phyloP scores from a whole-genome alignment of 306 rosid genomes.

The Quercus variabilis region DNA sequence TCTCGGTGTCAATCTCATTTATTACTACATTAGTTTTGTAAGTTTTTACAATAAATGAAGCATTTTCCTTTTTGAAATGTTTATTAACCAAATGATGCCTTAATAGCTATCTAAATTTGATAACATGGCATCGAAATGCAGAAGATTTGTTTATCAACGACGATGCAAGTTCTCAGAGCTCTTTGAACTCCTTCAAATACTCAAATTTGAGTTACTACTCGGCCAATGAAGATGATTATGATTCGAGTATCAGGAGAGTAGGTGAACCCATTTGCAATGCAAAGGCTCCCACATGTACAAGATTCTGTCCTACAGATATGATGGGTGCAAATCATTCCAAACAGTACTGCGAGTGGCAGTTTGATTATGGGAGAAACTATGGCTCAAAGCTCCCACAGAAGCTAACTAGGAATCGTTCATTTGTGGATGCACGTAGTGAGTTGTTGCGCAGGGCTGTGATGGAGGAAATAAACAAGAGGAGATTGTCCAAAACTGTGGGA shows the following conservation, averaged over 20 bases:
- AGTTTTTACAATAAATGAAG: not conserved
- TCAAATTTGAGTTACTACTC: conserved; percentile 43
- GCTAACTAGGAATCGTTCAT: conserved; percentile 37
- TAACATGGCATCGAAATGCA: conserved; percentile 13
- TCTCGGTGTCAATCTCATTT: not conserved
- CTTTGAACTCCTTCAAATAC: conserved; percentile 55
- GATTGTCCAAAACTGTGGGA: conserved; percentile 58
- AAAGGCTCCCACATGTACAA: conserved; percentile 42
- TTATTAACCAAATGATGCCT: no score
- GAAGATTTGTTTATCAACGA: conserved; percentile 42
- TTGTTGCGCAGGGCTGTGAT: conserved; percentile 49
- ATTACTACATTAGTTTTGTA: not conserved
- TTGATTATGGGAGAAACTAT: conserved; percentile 4
- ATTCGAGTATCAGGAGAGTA: not conserved
- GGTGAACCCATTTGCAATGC: conserved; percentile 23
- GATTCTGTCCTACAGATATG: conserved; percentile 60
- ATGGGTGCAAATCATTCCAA: conserved; percentile 14
- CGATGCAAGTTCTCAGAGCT: conserved; percentile 54
- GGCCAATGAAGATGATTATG: conserved; percentile 44
- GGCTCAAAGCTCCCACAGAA: conserved; percentile 6
- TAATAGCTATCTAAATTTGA: not conserved
- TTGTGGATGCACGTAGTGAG: conserved; percentile 48
- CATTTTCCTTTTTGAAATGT: no score
- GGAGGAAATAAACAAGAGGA: conserved; percentile 56
- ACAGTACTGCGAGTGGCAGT: not conserved